phyloP scores from a whole-genome alignment of 2,329 filamentous ascomycete genomes.

The Xylaria hypoxylon region DNA sequence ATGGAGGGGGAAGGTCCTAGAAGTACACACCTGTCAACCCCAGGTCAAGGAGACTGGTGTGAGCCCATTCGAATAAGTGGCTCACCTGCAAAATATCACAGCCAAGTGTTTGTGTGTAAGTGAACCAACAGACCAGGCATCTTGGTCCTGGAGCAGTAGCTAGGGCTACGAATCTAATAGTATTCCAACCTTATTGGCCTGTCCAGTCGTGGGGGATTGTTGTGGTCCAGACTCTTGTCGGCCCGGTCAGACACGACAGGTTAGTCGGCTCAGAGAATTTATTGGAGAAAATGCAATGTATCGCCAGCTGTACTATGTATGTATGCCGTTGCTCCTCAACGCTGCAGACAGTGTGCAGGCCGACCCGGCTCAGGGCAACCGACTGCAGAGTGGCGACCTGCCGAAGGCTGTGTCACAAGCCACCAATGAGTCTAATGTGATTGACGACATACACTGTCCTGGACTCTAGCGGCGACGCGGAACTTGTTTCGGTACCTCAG shows the following conservation, averaged over 20 bases:
- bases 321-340: conserved; percentile 6
- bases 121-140: conserved; percentile 19
- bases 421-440: conserved; percentile 21
- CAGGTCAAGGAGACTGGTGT: conserved; percentile 8
- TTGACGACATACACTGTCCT: conserved; percentile 16
- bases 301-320: conserved; percentile 6
- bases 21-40: conserved; percentile 14
- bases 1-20: conserved; percentile 21
- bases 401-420: conserved; percentile 3
- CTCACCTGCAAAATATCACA: conserved; percentile 27
- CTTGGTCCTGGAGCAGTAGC: no score
- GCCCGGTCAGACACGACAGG: conserved; percentile 11
- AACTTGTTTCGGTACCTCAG: conserved; percentile 12
- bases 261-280: conserved; percentile 13
- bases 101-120: conserved; percentile 37
- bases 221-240: conserved; percentile 29
- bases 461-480: conserved; percentile 12
- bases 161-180: conserved; percentile 5
- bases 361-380: not conserved
- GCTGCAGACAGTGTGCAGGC: conserved; percentile 6
- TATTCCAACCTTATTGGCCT: conserved; percentile 23
- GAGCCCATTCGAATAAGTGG: conserved; percentile 24
- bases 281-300: conserved; percentile 9
- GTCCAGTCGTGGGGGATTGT: conserved; percentile 24
- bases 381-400: not conserved